Evolutionary conservation across 2,329 filamentous ascomycete species (phyloP).

Genomic region (Diaporthe batatas): DNA sequence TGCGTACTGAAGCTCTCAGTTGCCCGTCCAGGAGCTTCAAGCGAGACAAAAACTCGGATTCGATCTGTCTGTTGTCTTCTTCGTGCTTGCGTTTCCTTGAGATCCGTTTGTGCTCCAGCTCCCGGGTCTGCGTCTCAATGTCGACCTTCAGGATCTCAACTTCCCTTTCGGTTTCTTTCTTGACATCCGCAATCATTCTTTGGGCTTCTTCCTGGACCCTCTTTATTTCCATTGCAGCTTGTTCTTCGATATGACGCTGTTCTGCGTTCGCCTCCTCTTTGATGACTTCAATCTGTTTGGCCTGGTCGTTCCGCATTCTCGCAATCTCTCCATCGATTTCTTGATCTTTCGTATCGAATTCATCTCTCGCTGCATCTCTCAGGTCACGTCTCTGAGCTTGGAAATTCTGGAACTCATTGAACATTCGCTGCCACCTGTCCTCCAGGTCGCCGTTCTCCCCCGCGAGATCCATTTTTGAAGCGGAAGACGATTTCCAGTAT

Average conservation of each 20-base stretch:
- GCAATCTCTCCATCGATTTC: neutral
- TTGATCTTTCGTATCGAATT: neutral
- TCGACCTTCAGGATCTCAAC: neutral
- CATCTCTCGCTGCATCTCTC: neutral
- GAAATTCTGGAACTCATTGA: slow-evolving; percentile 5
- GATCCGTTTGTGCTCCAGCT: neutral
- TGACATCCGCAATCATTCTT: neutral
- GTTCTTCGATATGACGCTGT: neutral
- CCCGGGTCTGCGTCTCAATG: neutral
- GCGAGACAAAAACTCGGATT: neutral
- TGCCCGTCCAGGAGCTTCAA: neutral
- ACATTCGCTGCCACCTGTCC: neutral
- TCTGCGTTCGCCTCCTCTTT: neutral
- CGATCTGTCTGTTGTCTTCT: neutral
- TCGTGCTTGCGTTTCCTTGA: slow-evolving; percentile 18
- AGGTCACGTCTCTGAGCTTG: neutral
- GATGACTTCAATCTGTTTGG: neutral
- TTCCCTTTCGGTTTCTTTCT: neutral
- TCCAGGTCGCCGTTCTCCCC: neutral
- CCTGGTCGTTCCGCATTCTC: neutral
- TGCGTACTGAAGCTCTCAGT: neutral
- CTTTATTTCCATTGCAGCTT: neutral
- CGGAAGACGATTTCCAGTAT: no score
- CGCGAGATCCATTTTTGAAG: neutral
- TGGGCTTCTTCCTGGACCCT: neutral